A percentile compares a stretch with the other conserved stretches of the same genome.
Conservation (phyloP, 2,329 filamentous ascomycete species). For the Lojkania enalia region DNA sequence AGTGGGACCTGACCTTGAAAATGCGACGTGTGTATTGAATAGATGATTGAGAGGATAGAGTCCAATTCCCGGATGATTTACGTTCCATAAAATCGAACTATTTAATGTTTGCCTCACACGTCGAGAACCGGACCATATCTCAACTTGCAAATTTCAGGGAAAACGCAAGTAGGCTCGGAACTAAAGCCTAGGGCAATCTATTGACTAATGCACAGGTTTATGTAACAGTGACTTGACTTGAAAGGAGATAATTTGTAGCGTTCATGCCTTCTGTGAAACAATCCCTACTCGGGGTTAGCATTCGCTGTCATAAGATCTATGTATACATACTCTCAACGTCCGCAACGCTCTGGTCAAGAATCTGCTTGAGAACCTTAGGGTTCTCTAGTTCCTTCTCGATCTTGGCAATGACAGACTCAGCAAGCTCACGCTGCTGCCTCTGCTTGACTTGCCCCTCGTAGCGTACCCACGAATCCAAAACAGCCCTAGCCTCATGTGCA, state of each 20-base stretch:
- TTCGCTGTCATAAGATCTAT: too few relatives aligned
- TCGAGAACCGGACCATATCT: too few relatives aligned
- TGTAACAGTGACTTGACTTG: slow-evolving; percentile 43
- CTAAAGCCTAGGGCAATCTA: too few relatives aligned
- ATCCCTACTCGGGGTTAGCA: slow-evolving; percentile 38
- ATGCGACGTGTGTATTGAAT: too few relatives aligned
- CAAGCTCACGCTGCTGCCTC: slow-evolving; percentile 95
- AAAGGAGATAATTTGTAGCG: slow-evolving; percentile 30
- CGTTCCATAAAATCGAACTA: too few relatives aligned
- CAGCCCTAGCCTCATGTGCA: slow-evolving; percentile 88
- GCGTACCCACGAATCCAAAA: slow-evolving; percentile 97
- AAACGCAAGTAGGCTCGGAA: too few relatives aligned
- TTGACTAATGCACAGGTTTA: slow-evolving; percentile 48
- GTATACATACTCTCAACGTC: slow-evolving; percentile 86
- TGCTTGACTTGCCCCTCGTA: slow-evolving; percentile 99
- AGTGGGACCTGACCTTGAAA: too few relatives aligned
- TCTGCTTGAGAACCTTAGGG: slow-evolving; percentile 96
- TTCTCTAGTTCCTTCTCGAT: slow-evolving; percentile 98
- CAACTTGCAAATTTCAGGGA: too few relatives aligned
- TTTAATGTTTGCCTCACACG: too few relatives aligned
- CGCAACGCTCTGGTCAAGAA: slow-evolving; percentile 91
- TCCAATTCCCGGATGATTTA: too few relatives aligned
- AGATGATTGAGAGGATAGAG: too few relatives aligned
- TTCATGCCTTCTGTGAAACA: slow-evolving; percentile 45
- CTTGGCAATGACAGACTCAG: slow-evolving; percentile 91